Conservation (phyloP, 306 rosid genomes). For the Pterocarpus macrocarpus region DNA sequence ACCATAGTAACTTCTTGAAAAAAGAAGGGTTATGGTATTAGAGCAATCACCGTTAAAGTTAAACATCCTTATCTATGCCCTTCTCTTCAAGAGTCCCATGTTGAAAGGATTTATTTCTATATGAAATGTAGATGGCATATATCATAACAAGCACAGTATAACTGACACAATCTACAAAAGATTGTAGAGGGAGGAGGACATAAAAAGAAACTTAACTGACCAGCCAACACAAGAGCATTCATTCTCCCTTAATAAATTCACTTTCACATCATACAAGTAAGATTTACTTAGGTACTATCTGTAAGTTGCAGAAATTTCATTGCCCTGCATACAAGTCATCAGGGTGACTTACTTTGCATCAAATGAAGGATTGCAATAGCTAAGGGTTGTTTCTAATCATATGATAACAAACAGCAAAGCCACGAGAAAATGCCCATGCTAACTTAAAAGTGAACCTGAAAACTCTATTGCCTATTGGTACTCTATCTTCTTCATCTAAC, state of each 20-base stretch:
- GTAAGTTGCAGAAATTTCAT: neutral
- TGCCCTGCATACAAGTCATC: constrained; percentile 14
- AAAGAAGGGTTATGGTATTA: neutral
- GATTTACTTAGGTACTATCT: constrained; percentile 6
- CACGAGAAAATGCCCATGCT: neutral
- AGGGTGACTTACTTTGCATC: constrained; percentile 4
- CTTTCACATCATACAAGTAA: constrained; percentile 20
- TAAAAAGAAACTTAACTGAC: neutral
- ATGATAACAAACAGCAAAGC: constrained; percentile 2
- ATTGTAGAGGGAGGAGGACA: neutral
- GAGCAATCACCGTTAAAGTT: neutral
- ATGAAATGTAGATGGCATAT: neutral
- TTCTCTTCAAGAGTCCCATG: no score
- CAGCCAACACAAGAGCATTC: neutral
- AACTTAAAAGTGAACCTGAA: constrained; percentile 15
- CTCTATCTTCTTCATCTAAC: neutral
- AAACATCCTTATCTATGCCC: no score
- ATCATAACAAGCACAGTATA: neutral
- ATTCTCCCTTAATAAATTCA: neutral
- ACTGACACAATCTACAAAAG: constrained; percentile 19
- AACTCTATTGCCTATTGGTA: neutral
- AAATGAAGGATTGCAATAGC: neutral
- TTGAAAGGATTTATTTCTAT: no score
- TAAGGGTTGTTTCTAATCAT: constrained; percentile 7
- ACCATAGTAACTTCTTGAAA: constrained; percentile 14